Percentiles rank a stretch among this genome's conserved stretches.
Evolutionary conservation across 805 yeast species (phyloP).

Genomic region (Teunomyces funiuensis): DNA sequence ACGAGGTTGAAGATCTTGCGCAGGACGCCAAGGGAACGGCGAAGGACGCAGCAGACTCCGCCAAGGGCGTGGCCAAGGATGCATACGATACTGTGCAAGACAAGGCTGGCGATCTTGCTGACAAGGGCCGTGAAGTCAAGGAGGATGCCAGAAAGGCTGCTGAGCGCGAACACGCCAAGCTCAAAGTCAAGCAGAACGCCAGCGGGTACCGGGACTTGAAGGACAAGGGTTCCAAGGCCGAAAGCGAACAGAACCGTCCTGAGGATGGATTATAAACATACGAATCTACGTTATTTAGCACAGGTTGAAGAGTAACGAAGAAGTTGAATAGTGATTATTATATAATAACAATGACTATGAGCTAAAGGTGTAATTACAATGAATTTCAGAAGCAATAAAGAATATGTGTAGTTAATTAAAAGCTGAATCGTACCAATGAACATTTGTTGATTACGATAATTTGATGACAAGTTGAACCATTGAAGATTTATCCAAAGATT

Average conservation of each 20-base stretch:
- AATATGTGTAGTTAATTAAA: too few species aligned
- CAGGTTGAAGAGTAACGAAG: too few species aligned
- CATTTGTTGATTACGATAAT: too few species aligned
- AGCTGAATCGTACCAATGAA: too few species aligned
- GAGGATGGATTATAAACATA: conserved; percentile 42
- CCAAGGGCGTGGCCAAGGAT: conserved; percentile 2
- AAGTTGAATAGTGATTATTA: too few species aligned
- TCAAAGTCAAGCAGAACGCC: conserved; percentile 26
- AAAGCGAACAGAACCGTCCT: conserved; percentile 46
- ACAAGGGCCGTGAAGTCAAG: conserved; percentile 9
- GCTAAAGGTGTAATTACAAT: too few species aligned
- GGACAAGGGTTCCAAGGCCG: conserved; percentile 44
- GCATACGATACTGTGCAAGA: conserved; percentile 13
- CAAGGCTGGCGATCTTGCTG: conserved; percentile 3
- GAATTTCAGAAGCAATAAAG: too few species aligned
- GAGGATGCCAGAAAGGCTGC: conserved; percentile 14
- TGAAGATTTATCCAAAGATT: too few species aligned
- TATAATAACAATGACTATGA: too few species aligned
- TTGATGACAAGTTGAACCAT: too few species aligned
- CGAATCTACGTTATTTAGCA: not conserved
- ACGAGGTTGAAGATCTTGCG: not conserved
- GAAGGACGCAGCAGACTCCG: conserved; percentile 3
- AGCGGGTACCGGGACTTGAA: conserved; percentile 41
- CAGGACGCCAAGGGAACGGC: conserved; percentile 5
- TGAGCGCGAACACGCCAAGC: conserved; percentile 14